Evolutionary conservation across 2,329 filamentous ascomycete species (phyloP).

Genomic region (Aspergillus neotritici): DNA sequence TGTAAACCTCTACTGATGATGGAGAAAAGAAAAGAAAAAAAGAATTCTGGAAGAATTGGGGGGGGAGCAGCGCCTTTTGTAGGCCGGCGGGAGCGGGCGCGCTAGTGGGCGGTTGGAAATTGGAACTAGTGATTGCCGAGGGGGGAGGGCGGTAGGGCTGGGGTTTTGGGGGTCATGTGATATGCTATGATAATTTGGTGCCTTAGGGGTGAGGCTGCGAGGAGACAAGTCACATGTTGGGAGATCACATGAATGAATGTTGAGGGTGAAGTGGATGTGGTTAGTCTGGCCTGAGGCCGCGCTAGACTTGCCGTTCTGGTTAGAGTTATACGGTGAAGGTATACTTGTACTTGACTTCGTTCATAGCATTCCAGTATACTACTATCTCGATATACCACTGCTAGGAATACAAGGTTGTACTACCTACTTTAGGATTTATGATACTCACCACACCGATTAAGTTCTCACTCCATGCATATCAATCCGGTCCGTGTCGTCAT

Average conservation of each 20-base stretch:
- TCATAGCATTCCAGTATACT: background rate
- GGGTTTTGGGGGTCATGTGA: slow-evolving; percentile 3
- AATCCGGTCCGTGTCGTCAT: background rate
- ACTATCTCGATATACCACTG: background rate
- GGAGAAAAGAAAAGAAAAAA: slow-evolving; percentile 36
- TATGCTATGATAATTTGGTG: background rate
- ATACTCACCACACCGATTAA: background rate
- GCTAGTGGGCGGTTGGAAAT: slow-evolving; percentile 26
- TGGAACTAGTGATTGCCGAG: slow-evolving; percentile 14
- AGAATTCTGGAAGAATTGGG: slow-evolving; percentile 14
- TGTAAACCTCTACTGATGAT: slow-evolving; percentile 52
- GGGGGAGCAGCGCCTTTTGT: slow-evolving; percentile 24
- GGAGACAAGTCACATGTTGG: slow-evolving; percentile 10
- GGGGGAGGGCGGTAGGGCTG: slow-evolving; percentile 12
- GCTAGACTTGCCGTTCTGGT: background rate
- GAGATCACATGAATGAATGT: slow-evolving; percentile 16
- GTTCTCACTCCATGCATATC: slow-evolving; percentile 2
- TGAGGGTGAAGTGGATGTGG: slow-evolving; percentile 6
- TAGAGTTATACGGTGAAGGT: slow-evolving; percentile 1
- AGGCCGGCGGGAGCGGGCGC: slow-evolving; percentile 8
- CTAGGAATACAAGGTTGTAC: too few relatives aligned
- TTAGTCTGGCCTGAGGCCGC: background rate
- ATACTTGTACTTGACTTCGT: background rate
- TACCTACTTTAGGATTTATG: too few relatives aligned
- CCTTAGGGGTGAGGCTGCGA: background rate